Evolutionary conservation across 495 filamentous ascomycete species (phyloP).

Genomic region (Amniculicola lignicola): DNA sequence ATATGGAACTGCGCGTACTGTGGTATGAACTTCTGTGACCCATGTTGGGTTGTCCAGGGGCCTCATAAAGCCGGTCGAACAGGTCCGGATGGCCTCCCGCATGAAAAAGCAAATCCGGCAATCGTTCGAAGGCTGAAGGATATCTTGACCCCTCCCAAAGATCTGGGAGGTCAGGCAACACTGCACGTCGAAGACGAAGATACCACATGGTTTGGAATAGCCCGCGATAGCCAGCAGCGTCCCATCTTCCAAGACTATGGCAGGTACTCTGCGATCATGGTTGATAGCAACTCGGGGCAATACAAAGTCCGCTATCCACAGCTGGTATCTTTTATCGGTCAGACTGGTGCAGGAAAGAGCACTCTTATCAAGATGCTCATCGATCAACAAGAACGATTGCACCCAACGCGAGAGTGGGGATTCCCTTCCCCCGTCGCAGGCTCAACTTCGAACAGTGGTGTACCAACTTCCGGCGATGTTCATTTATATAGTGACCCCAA

Average conservation of each 20-base stretch:
- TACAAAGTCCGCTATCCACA: slow-evolving; percentile 5
- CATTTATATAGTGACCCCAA: slow-evolving; percentile 40
- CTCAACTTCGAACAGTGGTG: slow-evolving; percentile 11
- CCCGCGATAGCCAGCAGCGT: neutral
- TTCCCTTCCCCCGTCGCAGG: slow-evolving; percentile 21
- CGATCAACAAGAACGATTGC: slow-evolving; percentile 4
- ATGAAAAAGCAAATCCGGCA: neutral
- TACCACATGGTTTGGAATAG: slow-evolving; percentile 6
- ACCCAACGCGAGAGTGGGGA: neutral
- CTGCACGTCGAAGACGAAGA: slow-evolving; percentile 5
- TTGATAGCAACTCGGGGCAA: neutral
- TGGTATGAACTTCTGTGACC: slow-evolving; percentile 6
- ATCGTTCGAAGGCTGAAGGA: slow-evolving; percentile 1
- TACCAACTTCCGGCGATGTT: slow-evolving; percentile 40
- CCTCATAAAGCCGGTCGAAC: neutral
- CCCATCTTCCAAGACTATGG: slow-evolving; percentile 7
- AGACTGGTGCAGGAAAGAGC: slow-evolving; percentile 27
- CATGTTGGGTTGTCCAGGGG: neutral
- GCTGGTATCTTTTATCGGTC: slow-evolving; percentile 25
- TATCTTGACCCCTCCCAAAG: slow-evolving; percentile 1
- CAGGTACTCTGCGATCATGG: neutral
- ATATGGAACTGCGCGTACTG: slow-evolving; percentile 9
- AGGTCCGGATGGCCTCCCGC: slow-evolving; percentile 2
- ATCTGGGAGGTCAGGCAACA: neutral
- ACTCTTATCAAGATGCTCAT: slow-evolving; percentile 19